Evolutionary conservation across 331 rosid genomes (phyloP), one percentile per base, ranked within the genome.

Genomic region (Erythrophleum ivorense): DNA sequence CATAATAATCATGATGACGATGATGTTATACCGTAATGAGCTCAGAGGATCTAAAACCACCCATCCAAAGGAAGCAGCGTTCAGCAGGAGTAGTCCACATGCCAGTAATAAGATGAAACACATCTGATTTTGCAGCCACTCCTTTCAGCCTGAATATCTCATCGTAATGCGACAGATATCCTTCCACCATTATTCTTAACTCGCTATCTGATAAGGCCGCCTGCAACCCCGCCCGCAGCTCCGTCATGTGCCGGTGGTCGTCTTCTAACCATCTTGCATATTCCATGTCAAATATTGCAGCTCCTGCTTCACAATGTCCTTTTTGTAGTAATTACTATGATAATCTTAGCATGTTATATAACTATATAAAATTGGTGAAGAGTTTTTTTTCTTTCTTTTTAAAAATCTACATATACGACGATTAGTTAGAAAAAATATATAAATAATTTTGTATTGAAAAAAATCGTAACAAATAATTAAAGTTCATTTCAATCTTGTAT

Each of bases 61-160:
- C 99, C 15, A 96, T 91, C 98, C 99, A 94, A 15, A 91, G 90
- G 94, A 96, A 94, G 89, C 95, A 94, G 34, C 97, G 88, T 78
- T 96, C 99, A 11, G 95, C 97, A 2, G 97, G 92, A 19, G 94
- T 78, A 58, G 88, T 79, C 99, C 99, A 95, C 86, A 85, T 78
- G 38, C 99, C 99, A 19, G 89, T 93, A 0, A 88, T 84, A 21
- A 95, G 93, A 67, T 95, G 99, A 73, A 95, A 91, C 18, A 93
- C 99, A 60, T 95, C 99, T 15, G 98, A 82, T 81, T 90, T 93
- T 0, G 93, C 98, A 6, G 93, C 98, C 85, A 85, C 81, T 4
- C 83, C 87, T 63, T 93, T 95, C 3, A 95, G 84, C 78, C 85
- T 81, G 81, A 95, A 95, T 5, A 95, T 80, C 81, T 95, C 99